phyloP scores from a whole-genome alignment of 108 stramenopile genomes.

The Cyclostephanos tholiformis region DNA sequence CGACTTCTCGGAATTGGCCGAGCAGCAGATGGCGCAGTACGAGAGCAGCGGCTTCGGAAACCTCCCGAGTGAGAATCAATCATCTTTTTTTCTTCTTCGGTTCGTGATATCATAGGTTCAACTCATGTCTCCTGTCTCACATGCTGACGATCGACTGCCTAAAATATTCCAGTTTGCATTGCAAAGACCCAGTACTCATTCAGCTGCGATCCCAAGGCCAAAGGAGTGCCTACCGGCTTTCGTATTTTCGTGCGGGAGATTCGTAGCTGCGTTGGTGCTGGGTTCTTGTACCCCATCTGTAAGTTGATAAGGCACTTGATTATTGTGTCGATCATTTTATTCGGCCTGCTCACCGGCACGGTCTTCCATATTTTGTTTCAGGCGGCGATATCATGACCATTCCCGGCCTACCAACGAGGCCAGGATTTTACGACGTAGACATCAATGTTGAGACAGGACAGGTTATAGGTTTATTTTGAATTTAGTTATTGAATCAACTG shows the following conservation, averaged over 20 bases:
- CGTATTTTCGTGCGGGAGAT: slow-evolving; percentile 94
- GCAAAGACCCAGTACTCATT: slow-evolving; percentile 99
- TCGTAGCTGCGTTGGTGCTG: slow-evolving; percentile 95
- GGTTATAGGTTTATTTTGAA: slow-evolving; percentile 95
- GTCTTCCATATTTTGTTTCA: slow-evolving; percentile 1
- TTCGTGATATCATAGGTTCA: not conserved
- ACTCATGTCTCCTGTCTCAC: slow-evolving; percentile 45
- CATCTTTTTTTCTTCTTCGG: slow-evolving; percentile 45
- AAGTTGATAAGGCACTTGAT: not conserved
- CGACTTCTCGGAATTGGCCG: slow-evolving; percentile 88
- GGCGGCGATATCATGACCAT: slow-evolving; percentile 98
- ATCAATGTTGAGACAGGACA: slow-evolving; percentile 92
- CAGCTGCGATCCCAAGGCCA: slow-evolving; percentile 90
- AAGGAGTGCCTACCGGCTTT: slow-evolving; percentile 92
- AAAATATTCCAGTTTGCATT: slow-evolving; percentile 80
- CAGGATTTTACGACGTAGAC: slow-evolving; percentile 99
- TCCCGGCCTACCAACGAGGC: slow-evolving; percentile 97
- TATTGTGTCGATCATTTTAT: no score
- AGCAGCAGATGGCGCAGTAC: slow-evolving; percentile 90
- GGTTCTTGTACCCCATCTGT: slow-evolving; percentile 96
- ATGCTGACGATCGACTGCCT: slow-evolving; percentile 31
- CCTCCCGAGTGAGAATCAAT: slow-evolving; percentile 65
- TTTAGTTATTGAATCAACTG: no score
- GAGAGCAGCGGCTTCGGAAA: slow-evolving; percentile 90
- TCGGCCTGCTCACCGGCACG: not conserved